Evolutionary conservation across 2,329 filamentous ascomycete genomes (phyloP).

Genomic region (Sclerotinia sclerotiorum): DNA sequence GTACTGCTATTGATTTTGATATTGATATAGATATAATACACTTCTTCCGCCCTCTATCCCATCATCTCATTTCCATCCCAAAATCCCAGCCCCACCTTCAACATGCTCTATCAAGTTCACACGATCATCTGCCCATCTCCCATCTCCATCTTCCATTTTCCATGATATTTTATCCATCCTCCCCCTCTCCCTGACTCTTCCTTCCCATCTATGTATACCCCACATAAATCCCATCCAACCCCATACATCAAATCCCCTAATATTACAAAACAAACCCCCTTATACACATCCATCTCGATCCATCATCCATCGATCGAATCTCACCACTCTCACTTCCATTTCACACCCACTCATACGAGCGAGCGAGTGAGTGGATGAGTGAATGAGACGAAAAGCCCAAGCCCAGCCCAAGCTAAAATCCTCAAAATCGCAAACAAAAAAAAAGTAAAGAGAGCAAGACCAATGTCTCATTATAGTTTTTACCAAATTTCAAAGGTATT

Average conservation of each 20-base stretch:
- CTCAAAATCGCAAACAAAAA: too few species aligned
- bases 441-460: too few species aligned
- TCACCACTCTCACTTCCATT: not conserved
- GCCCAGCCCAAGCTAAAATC: too few species aligned
- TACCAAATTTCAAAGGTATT: too few species aligned
- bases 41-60: not conserved
- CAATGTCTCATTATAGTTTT: too few species aligned
- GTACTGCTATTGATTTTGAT: too few species aligned
- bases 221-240: not conserved
- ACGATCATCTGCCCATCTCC: not conserved
- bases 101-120: not conserved
- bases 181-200: not conserved
- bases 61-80: not conserved
- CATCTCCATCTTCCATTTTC: not conserved
- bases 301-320: not conserved
- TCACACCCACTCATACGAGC: not conserved
- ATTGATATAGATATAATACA: too few species aligned
- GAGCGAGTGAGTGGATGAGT: too few species aligned
- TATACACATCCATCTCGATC: not conserved
- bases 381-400: too few species aligned
- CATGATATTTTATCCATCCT: not conserved
- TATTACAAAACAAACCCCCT: not conserved
- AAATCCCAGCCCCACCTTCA: too few species aligned
- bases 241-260: not conserved
- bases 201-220: not conserved